Evolutionary conservation across 2,329 filamentous ascomycete species (phyloP), one percentile per base, ranked within the genome.

Genomic region (Endoconidiophora laricicola): DNA sequence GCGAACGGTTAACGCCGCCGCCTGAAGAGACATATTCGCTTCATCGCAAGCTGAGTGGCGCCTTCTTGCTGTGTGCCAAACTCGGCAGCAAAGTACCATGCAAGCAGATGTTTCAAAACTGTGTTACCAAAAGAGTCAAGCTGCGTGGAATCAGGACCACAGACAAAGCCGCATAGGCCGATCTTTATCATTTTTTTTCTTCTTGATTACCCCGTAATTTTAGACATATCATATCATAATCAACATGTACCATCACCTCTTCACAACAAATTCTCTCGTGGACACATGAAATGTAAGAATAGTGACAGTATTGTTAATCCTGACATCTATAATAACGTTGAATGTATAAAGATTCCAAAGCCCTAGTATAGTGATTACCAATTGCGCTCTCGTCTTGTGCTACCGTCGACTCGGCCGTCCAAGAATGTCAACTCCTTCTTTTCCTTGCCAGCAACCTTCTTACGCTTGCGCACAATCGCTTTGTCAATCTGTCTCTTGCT

Each of bases 21-120:
- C 91, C 91, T 0, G 93, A 98, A 67, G 91, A 98, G 71, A 98
- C 91, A 48, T 98, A 98, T 61, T 90, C 83, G 62, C 66, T 98
- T 59, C 91, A 98, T 65, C 77, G 91, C 54, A 98, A 98, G 68
- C 68, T 98, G 49, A 94, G 87, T 62, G 91, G 91, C 0, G 93
- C 91, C 0, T 98, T 98, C 62, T 65, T 98, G 59, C 70, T 98
- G 16, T 98, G 91, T 63, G 88, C 91, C 0, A 76, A 79, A 56
- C 63, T 98, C 53, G 87, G 86, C 2, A 94, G 86, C 62, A 74
- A 78, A 55, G 88, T 98, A 2, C 71, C 71, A 52, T 95, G 90
- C 58, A 77, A 82, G 55, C 79, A 83, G 53, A 66, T 98, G 67
- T 98, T 98, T 62, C 70, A 72, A 52, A 65, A 74, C 18, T 50